Conservation (phyloP, 495 filamentous ascomycete species). For the Chaetomium cochliodes region DNA sequence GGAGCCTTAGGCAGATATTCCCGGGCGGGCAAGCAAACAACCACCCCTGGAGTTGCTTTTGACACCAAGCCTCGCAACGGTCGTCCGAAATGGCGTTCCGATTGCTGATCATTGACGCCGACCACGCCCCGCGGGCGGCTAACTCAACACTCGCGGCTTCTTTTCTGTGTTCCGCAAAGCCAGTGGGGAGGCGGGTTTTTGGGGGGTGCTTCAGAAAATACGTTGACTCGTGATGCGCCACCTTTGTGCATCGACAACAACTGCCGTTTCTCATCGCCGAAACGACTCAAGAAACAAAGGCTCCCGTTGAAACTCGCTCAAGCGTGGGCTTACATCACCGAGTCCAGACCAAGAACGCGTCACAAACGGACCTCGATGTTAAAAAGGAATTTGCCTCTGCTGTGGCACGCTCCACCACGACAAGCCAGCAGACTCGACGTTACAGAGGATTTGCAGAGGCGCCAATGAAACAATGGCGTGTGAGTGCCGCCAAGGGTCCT, state of each 20-base stretch:
- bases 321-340: neutral
- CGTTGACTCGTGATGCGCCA: no score
- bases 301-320: no score
- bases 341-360: constrained; percentile 1
- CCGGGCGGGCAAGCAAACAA: constrained; percentile 8
- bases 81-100: constrained; percentile 1
- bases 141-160: neutral
- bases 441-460: neutral
- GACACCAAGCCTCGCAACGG: constrained; percentile 7
- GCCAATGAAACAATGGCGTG: constrained; percentile 14
- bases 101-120: neutral
- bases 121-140: neutral
- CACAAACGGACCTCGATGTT: neutral
- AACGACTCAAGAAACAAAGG: no score
- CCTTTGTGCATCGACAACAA: no score
- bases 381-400: constrained; percentile 2
- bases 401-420: constrained; percentile 4
- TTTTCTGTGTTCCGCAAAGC: neutral
- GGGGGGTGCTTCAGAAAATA: no score
- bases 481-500: constrained; percentile 27
- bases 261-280: no score
- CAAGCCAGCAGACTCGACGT: neutral
- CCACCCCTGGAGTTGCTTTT: neutral
- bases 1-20: constrained; percentile 11
- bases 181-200: no score